Base-by-base conservation (phyloP, 345 rosid genomes). In the Eucalyptus decipiens region DNA sequence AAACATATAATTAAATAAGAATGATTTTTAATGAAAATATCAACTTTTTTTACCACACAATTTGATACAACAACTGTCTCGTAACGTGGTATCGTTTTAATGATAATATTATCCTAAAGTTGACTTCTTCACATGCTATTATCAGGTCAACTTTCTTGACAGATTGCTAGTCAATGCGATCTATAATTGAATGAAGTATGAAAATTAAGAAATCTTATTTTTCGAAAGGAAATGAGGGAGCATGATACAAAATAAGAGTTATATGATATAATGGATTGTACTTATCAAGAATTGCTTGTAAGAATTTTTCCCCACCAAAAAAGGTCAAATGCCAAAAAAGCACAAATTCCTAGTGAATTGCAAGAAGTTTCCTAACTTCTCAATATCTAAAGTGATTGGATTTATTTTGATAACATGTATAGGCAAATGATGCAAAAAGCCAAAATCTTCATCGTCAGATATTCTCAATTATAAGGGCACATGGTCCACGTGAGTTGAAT, bases 91-190 rank as follows among this genome's bases (percentile, higher is more conserved):
- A 30, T 60, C 14, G 15, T 60, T 12, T 17, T 28, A 60, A 60
- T 1, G 69, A 60, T 60, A 14, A 4, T 60, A 60, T 60, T 12
- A 13, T 30, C 32, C 32, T 30, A 13, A 60, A 28, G 32, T 60
- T 28, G 32, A 28, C 32, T 30, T 12, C 4, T 60, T 13, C 15
- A 12, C 32, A 9, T 3, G 4, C 16, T 60, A 28, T 6, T 62
- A 30, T 62, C 8, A 60, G 3, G 8, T 28, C 32, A 28, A 13
- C 8, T 28, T 60, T 60, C 1, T 60, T 2, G 8, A 1, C 2
- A 3, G 2, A 13, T 28, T n/a, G n/a, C 1, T 13, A 3, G 8
- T 28, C 34, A 13, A 60, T 28, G 4, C 2, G 1, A 62, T 14
- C 15, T 28, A 30, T 52, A 30, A 62, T 28, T 26, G 9, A 6